Percentiles rank a stretch among this genome's conserved stretches.
These are phyloP conservation scores for Leccinum fuscescens DNA, from an alignment of 1,284 basidiomycete genomes.

Conservation along the genomic window DNA sequence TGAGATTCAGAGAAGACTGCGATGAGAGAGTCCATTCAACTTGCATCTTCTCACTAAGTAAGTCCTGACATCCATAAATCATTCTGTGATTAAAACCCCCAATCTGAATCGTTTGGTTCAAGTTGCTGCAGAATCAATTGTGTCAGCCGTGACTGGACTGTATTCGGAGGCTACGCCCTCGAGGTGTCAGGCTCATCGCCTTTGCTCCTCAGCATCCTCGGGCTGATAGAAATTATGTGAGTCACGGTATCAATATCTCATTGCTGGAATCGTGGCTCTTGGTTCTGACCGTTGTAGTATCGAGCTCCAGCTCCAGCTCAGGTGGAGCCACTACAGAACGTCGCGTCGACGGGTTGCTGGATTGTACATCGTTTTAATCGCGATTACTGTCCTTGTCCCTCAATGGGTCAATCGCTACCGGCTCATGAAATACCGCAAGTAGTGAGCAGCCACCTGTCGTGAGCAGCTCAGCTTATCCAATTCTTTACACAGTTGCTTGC, in stretches of 20 bases:
- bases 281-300: too few relatives aligned
- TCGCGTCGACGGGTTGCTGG: conserved; percentile 24
- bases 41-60: conserved; percentile 41
- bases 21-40: too few relatives aligned
- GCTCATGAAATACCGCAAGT: conserved; percentile 52
- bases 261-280: too few relatives aligned
- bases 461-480: conserved; percentile 7
- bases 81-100: conserved; percentile 10
- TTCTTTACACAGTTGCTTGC: conserved; percentile 27
- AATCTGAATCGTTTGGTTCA: conserved; percentile 55
- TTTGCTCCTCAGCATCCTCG: conserved; percentile 54
- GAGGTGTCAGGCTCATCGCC: conserved; percentile 53
- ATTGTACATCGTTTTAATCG: conserved; percentile 41
- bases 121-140: conserved; percentile 42
- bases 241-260: too few relatives aligned
- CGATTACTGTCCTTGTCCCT: conserved; percentile 34
- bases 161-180: conserved; percentile 51
- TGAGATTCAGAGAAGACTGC: too few relatives aligned
- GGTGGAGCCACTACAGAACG: too few relatives aligned
- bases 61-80: conserved; percentile 15
- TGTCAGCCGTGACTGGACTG: conserved; percentile 40
- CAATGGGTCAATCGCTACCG: conserved; percentile 39
- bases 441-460: conserved; percentile 17
- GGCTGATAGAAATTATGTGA: conserved; percentile 57
- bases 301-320: too few relatives aligned